Evolutionary conservation across 2,329 filamentous ascomycete species (phyloP), one percentile per base, ranked within the genome.

Genomic region (Plectosphaerella cucumerina): DNA sequence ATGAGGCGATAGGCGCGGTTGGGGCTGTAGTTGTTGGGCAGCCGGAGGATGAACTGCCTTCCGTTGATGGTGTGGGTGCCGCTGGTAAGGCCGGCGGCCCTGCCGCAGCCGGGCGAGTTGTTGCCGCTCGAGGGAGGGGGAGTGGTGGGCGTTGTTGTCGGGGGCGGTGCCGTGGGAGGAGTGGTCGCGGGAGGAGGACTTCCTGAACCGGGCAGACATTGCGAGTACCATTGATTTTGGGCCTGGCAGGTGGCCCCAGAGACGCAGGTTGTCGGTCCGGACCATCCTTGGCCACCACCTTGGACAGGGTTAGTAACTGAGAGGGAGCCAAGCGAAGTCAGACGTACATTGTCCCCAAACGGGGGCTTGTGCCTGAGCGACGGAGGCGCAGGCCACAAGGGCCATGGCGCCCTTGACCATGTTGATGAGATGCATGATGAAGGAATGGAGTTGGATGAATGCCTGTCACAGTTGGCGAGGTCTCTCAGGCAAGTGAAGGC

Each of bases 21-120:
- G 42, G 51, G 42, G 50, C 60, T 49, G 53, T 63, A 62, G 53
- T 58, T 60, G 37, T 52, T 41, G 8, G 72, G 71, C 9, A 72
- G 49, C 45, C 62, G 59, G 44, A 75, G 56, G 56, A 66, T 67
- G 60, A 70, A 74, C 22, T 58, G 58, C 53, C 67, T 66, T 4
- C 42, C 42, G 42, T 44, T 44, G 42, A 44, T 61, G 35, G 58
- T 63, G 52, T 68, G 61, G 45, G 60, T 59, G 37, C 65, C 65
- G 50, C 58, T 61, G 23, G 33, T 12, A 34, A 47, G 37, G 49
- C 33, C 44, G n/a, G 45, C 44, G 17, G 44, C 44, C 12, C n/a
- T 34, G 6, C 45, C 45, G n/a, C 31, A 47, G 20, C 34, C 45
- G 4, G 45, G 31, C 6, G 26, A 35, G 11, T 35, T 22, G 15